Percentiles rank a stretch among this genome's conserved stretches.
These are phyloP conservation scores for Boechera retrofracta DNA, from an alignment of 345 rosid genomes.

Conservation along the genomic window DNA sequence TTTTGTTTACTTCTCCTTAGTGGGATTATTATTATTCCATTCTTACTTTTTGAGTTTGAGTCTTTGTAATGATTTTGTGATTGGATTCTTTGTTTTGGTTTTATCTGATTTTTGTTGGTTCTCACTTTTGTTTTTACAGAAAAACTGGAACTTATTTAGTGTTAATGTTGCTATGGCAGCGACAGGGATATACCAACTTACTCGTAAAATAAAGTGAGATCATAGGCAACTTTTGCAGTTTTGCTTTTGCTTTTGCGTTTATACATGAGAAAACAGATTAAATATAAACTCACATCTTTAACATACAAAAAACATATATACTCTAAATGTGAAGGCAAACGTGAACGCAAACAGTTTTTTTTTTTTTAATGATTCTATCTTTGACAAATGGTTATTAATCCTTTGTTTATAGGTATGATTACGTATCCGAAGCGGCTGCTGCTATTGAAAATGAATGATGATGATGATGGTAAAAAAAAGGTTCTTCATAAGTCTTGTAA, in stretches of 20 bases:
- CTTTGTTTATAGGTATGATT: constrained; percentile 64
- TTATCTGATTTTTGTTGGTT: background rate
- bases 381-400: background rate
- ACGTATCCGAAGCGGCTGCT: constrained; percentile 51
- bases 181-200: constrained; percentile 81
- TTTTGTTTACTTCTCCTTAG: constrained; percentile 14
- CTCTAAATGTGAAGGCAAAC: too few relatives aligned
- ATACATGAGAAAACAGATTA: background rate
- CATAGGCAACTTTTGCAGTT: background rate
- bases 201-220: constrained; percentile 79
- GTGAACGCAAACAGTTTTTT: too few relatives aligned
- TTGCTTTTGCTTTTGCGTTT: background rate
- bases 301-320: background rate
- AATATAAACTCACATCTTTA: background rate
- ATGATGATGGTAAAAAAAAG: constrained; percentile 7
- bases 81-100: background rate
- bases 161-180: constrained; percentile 86
- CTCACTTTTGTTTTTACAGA: constrained; percentile 49
- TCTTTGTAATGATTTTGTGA: constrained; percentile 1
- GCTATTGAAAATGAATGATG: constrained; percentile 60
- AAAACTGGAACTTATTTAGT: constrained; percentile 90
- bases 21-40: background rate
- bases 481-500: constrained; percentile 22
- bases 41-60: background rate
- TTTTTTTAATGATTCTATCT: background rate